A percentile compares a stretch with the other conserved stretches of the same genome.
Conservation (phyloP, 2,329 filamentous ascomycete genomes). For the Cercospora sp. region DNA sequence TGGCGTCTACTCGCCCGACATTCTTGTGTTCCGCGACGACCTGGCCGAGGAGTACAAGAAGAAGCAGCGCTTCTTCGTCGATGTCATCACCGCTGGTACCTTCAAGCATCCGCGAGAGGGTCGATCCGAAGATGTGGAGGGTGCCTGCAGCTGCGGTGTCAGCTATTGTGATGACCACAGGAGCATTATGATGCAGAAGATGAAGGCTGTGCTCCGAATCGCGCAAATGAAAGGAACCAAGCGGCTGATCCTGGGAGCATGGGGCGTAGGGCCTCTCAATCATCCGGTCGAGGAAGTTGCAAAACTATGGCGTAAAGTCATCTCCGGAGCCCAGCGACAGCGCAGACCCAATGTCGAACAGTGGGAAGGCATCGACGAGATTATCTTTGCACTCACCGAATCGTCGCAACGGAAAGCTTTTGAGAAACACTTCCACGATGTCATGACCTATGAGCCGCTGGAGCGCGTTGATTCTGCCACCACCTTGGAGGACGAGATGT, state of each 20-base stretch:
- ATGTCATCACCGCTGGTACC: slow-evolving; percentile 61
- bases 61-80: slow-evolving; percentile 58
- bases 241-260: slow-evolving; percentile 61
- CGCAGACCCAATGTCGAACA: slow-evolving; percentile 43
- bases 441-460: slow-evolving; percentile 29
- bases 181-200: slow-evolving; percentile 55
- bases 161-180: slow-evolving; percentile 50
- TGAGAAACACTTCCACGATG: slow-evolving; percentile 37
- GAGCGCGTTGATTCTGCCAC: slow-evolving; percentile 11
- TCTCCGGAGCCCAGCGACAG: slow-evolving; percentile 36
- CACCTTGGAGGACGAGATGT: slow-evolving; percentile 15
- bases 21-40: slow-evolving; percentile 57
- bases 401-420: slow-evolving; percentile 55
- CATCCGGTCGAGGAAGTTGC: slow-evolving; percentile 63
- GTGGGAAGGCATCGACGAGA: slow-evolving; percentile 48
- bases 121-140: slow-evolving; percentile 36
- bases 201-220: slow-evolving; percentile 59
- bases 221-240: slow-evolving; percentile 48
- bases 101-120: slow-evolving; percentile 57
- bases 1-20: slow-evolving; percentile 58
- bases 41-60: slow-evolving; percentile 46
- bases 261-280: slow-evolving; percentile 65
- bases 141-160: slow-evolving; percentile 42
- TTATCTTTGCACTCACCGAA: slow-evolving; percentile 61
- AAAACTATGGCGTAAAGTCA: slow-evolving; percentile 53